These are phyloP conservation scores for Inosperma sp. DNA, from an alignment of 768 basidiomycete genomes.

Conservation along the genomic window DNA sequence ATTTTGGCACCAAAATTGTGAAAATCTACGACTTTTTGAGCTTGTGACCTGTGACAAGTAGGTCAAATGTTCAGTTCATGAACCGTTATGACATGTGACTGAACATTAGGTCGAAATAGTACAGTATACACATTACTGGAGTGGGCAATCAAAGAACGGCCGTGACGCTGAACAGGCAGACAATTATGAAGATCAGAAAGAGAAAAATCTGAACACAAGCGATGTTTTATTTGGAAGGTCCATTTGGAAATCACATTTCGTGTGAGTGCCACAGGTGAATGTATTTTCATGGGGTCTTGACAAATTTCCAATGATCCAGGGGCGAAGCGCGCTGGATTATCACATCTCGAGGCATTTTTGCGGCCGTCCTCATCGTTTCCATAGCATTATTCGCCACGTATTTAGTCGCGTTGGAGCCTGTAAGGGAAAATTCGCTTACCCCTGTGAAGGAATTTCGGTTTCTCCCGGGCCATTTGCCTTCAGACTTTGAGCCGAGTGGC, in stretches of 20 bases:
- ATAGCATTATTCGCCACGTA: constrained; percentile 1
- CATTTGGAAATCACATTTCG: neutral
- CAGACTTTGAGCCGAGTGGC: neutral
- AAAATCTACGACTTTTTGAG: too few species aligned
- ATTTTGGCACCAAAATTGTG: too few species aligned
- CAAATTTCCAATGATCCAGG: neutral
- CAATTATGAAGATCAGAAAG: too few species aligned
- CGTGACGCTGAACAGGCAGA: too few species aligned
- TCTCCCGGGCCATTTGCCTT: neutral
- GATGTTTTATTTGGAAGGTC: neutral
- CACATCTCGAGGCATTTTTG: neutral
- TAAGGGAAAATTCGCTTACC: constrained; percentile 4
- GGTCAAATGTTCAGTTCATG: too few species aligned
- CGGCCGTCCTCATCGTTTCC: neutral
- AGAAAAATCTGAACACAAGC: neutral
- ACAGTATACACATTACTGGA: too few species aligned
- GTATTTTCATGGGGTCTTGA: neutral
- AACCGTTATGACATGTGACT: too few species aligned
- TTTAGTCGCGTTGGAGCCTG: constrained; percentile 7
- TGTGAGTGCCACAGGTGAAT: neutral
- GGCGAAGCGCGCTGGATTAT: constrained; percentile 1
- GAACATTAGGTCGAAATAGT: too few species aligned
- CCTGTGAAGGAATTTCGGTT: constrained; percentile 7
- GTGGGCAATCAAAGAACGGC: too few species aligned
- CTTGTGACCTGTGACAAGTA: too few species aligned